Evolutionary conservation across 345 rosid genomes (phyloP), one percentile per base, ranked within the genome.

Genomic region (Limnanthes douglasii): DNA sequence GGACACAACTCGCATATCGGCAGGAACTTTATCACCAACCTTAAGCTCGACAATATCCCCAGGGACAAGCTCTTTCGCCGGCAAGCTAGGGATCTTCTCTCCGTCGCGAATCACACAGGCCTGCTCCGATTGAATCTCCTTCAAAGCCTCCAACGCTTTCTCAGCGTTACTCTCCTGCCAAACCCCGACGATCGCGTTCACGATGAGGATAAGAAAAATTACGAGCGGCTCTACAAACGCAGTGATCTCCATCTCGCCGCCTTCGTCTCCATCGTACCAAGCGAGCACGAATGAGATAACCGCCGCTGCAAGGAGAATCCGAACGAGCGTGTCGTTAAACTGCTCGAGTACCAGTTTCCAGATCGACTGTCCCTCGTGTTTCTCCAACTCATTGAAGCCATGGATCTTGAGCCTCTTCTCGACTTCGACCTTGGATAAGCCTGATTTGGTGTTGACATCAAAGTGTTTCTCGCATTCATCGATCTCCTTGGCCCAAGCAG

Each of bases 211-310:
- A 55, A 78, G 54, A 65, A 75, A 86, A 40, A 86, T 86, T 28
- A 86, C 94, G 49, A 86, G 57, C 4, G 97, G 94, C 76, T 86
- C 97, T 36, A 86, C 97, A 41, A 82, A 86, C 0, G 96, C 84
- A 0, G 96, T 72, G 11, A 86, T 75, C 37, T 49, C 72, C 86
- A 56, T 78, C 61, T 86, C 88, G 28, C 82, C 93, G n/a, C 97
- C 82, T 75, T 85, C 86, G 1, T 74, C 73, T 2, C 94, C 84
- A 50, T 80, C 94, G 39, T 29, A 56, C 68, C 77, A 77, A 14
- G 96, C 94, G 41, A 86, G 45, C 18, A 86, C 72, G 45, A 86
- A 82, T 0, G 94, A 86, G 15, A 86, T 50, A 16, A 82, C 48
- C 0, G 94, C 97, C 0, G 94, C 97, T 27, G 57, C 84, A 25